Conservation (phyloP, 305 asterid species). For the Solanum chacoense region DNA sequence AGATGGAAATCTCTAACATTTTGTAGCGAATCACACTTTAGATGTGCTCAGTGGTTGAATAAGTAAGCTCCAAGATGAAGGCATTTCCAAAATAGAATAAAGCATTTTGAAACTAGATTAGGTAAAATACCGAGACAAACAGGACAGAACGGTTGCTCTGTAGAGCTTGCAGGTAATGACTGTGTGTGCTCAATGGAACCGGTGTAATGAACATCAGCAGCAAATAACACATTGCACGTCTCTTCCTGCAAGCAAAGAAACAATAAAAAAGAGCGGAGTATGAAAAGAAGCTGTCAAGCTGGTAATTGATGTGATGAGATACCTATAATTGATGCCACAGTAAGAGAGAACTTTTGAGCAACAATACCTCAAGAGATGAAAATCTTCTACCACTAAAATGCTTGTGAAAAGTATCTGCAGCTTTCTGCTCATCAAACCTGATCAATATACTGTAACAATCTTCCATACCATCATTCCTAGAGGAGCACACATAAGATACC, state of each 20-base stretch:
- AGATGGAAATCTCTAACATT: neutral
- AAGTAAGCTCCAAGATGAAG: neutral
- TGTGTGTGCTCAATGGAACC: constrained; percentile 83
- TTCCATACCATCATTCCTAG: constrained; percentile 77
- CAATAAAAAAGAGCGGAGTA: constrained; percentile 1
- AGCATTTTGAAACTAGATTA: constrained; percentile 1
- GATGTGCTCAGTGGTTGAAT: neutral
- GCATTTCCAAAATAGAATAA: neutral
- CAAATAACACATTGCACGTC: constrained; percentile 55
- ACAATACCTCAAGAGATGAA: constrained; percentile 75
- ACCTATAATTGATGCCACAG: neutral
- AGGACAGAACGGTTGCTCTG: constrained; percentile 81
- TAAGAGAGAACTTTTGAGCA: neutral
- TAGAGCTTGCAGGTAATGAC: constrained; percentile 52
- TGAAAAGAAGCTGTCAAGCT: neutral
- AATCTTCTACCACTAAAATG: constrained; percentile 61
- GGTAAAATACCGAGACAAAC: constrained; percentile 76
- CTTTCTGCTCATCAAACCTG: constrained; percentile 58
- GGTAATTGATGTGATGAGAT: neutral
- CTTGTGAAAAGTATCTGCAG: constrained; percentile 69
- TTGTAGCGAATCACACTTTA: neutral
- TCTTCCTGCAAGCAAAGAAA: constrained; percentile 45
- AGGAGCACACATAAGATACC: neutral
- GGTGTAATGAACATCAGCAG: constrained; percentile 73
- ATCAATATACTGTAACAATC: constrained; percentile 71